phyloP scores from a whole-genome alignment of 1,139 yeast species.

The Saccharomyces hybrid region DNA sequence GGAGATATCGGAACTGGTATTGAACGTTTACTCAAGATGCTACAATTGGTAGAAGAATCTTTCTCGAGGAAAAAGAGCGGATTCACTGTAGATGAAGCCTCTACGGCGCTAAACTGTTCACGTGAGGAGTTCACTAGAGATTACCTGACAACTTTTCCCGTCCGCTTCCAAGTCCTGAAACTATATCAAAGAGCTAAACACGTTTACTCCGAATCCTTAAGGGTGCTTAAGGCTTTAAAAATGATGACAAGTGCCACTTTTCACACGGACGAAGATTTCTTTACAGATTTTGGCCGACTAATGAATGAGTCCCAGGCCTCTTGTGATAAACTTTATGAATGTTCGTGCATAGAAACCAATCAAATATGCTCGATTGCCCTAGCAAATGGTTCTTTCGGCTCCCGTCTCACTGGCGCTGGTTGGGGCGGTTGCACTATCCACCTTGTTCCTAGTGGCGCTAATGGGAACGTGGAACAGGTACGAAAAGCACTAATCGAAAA shows the following conservation, averaged over 20 bases:
- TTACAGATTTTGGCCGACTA: conserved; percentile 41
- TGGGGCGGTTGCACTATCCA: conserved; percentile 73
- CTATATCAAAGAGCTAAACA: conserved; percentile 55
- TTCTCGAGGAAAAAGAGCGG: conserved; percentile 37
- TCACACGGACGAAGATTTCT: conserved; percentile 27
- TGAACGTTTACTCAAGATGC: conserved; percentile 36
- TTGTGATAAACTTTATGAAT: conserved; percentile 42
- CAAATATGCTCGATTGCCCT: conserved; percentile 47
- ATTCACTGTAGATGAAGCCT: conserved; percentile 44
- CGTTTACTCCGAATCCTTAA: conserved; percentile 53
- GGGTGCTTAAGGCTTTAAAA: conserved; percentile 48
- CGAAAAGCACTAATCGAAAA: conserved; percentile 41
- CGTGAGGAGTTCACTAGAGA: conserved; percentile 38
- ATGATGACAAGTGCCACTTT: conserved; percentile 28
- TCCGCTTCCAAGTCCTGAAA: conserved; percentile 47
- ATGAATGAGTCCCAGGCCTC: conserved; percentile 57
- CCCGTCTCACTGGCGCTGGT: conserved; percentile 73
- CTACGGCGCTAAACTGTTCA: conserved; percentile 39
- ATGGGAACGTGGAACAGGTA: conserved; percentile 40
- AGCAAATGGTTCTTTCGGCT: conserved; percentile 53
- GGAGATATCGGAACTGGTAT: conserved; percentile 42
- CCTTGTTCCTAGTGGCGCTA: conserved; percentile 39
- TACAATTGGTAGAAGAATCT: conserved; percentile 39
- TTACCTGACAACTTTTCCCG: conserved; percentile 50
- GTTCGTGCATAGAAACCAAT: conserved; percentile 50